Evolutionary conservation across 2,329 filamentous ascomycete species (phyloP), one percentile per base, ranked within the genome.

Genomic region (Ophiosphaerella narmari): DNA sequence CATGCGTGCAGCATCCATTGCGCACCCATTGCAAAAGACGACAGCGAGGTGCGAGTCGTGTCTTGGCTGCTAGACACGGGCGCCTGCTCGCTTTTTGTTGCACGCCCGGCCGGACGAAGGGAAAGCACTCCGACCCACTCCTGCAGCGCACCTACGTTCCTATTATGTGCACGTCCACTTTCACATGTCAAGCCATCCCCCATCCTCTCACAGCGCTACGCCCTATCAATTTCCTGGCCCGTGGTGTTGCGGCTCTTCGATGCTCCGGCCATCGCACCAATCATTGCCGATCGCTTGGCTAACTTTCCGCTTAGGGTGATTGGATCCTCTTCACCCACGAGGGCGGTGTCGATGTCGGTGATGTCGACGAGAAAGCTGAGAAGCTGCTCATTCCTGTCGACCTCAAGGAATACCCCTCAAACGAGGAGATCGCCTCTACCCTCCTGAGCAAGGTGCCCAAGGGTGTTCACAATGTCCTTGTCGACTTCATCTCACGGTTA

Each of bases 311-410:
- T 57, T 75, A 97, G 94, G 94, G 94, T 73, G 94, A 99, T 79
- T 97, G 92, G 91, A 97, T 99, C 74, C 90, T 99, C 73, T 99
- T 99, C 84, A 97, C 93, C 71, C 91, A 99, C 80, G 94, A 99
- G 80, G 94, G 94, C 83, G 94, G 94, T 89, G 92, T 99, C 65
- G 94, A 99, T 78, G 94, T 99, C 68, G 94, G 94, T 75, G 94
- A 99, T 86, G 94, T 99, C 63, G 94, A 99, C 72, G 91, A 87
- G 61, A 99, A 99, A 84, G 94, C 94, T 59, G 91, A 97, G 86
- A 99, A 97, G 88, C 85, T 99, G 59, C 82, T 99, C 74, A 91
- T 99, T 69, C 93, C 94, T 67, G 94, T 99, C 70, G 92, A 97
- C 78, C 88, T 99, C 57, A 84, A 87, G 63, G 82, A 97, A 78